phyloP scores from a whole-genome alignment of 2,329 filamentous ascomycete species.

The Fusarium cicatricum region DNA sequence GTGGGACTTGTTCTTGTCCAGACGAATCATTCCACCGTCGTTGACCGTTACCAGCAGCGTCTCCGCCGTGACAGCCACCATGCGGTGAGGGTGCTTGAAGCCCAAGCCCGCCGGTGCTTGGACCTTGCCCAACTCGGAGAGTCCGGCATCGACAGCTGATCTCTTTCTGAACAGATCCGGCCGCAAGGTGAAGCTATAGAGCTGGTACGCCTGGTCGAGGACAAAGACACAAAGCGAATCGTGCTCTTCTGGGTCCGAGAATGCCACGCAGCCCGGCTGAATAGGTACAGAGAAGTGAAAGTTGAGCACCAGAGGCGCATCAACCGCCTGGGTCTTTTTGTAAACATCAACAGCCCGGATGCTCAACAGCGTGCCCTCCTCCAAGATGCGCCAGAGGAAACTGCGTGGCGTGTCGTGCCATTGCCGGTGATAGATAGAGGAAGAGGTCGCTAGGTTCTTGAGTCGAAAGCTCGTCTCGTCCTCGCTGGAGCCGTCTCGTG shows the following conservation, averaged over 20 bases:
- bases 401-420: constrained; percentile 79
- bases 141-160: constrained; percentile 73
- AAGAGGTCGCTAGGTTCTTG: constrained; percentile 77
- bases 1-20: constrained; percentile 66
- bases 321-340: constrained; percentile 69
- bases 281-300: constrained; percentile 80
- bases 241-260: constrained; percentile 81
- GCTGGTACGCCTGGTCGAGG: constrained; percentile 77
- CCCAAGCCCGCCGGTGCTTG: constrained; percentile 76
- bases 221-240: constrained; percentile 83
- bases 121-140: constrained; percentile 80
- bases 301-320: constrained; percentile 78
- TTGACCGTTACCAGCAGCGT: constrained; percentile 83
- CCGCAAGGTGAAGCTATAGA: constrained; percentile 85
- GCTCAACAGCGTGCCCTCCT: constrained; percentile 81
- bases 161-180: constrained; percentile 82
- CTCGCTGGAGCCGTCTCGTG: constrained; percentile 54
- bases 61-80: constrained; percentile 76
- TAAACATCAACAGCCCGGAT: constrained; percentile 84
- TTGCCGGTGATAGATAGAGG: constrained; percentile 85
- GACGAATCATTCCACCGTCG: constrained; percentile 76
- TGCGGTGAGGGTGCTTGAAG: constrained; percentile 81
- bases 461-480: constrained; percentile 79
- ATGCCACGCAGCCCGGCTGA: constrained; percentile 78
- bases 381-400: constrained; percentile 90